Evolutionary conservation across 139 green algal genomes (phyloP).

Genomic region (Coccomyxa sp.): DNA sequence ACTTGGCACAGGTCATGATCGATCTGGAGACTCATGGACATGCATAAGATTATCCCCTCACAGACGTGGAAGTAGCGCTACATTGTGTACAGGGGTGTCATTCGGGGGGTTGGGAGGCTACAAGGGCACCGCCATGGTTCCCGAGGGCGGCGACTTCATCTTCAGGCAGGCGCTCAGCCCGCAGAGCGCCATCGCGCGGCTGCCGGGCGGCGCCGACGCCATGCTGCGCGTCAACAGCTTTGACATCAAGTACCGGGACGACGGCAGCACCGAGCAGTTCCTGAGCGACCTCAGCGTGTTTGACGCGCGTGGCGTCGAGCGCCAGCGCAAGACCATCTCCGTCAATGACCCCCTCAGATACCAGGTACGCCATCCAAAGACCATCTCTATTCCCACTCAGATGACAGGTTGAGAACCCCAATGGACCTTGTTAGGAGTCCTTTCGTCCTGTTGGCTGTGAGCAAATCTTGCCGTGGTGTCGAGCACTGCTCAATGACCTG

Average conservation of each 20-base stretch:
- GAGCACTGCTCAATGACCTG: too few relatives aligned
- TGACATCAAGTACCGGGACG: slow-evolving; percentile 82
- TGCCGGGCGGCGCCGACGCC: slow-evolving; percentile 24
- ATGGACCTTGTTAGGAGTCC: too few relatives aligned
- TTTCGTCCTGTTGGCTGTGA: too few relatives aligned
- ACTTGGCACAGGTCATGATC: background rate
- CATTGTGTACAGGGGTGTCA: slow-evolving; percentile 27
- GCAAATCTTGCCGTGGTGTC: too few relatives aligned
- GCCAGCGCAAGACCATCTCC: slow-evolving; percentile 69
- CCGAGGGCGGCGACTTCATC: slow-evolving; percentile 43
- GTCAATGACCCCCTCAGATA: slow-evolving; percentile 95
- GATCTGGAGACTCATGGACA: too few relatives aligned
- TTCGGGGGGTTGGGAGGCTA: slow-evolving; percentile 72
- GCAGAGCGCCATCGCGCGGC: slow-evolving; percentile 12
- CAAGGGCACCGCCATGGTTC: slow-evolving; percentile 75
- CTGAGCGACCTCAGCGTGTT: slow-evolving; percentile 75
- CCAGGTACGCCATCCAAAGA: too few relatives aligned
- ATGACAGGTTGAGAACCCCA: too few relatives aligned
- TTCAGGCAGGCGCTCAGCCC: slow-evolving; percentile 30
- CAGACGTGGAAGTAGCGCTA: too few relatives aligned
- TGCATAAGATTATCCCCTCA: too few relatives aligned
- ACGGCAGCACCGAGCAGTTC: slow-evolving; percentile 90
- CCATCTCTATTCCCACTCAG: too few relatives aligned
- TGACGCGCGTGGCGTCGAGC: slow-evolving; percentile 27
- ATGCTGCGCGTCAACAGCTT: slow-evolving; percentile 88